Base-by-base conservation (phyloP, 805 yeast genomes). In the Candida lessepsii region DNA sequence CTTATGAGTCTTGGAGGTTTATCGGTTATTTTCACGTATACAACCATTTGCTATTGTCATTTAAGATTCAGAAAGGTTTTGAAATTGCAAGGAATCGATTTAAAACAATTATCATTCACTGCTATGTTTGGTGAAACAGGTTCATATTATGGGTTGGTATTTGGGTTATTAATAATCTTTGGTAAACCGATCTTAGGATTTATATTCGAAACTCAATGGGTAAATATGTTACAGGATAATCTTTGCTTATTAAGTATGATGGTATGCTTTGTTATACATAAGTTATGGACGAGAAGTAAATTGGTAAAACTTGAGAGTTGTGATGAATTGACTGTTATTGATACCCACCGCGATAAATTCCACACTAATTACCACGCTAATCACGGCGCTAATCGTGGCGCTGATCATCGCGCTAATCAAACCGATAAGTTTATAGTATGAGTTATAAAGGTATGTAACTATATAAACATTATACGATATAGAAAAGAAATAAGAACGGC, bases 81-180 rank as follows among this genome's bases (percentile, higher is more conserved):
- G 50, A 74, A 71, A 49, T 56, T 65, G 15, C 76, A 88, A 57
- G 79, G 80, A 34, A 79, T 84, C 37, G 65, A 80, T 17, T 67
- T 93, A 52, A 80, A 80, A 49, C 71, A 75, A 8, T 68, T 87
- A 42, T 93, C 95, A 7, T 87, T 73, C 70, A 83, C 80, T 58
- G 89, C 93, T 5, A 54, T 54, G n/a, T 69, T 71, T 40, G 83
- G 81, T 79, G 90, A 93, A 2, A 74, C 56, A 46, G 62, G 69
- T 44, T 86, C 90, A 1, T 79, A 77, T 60, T 81, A 83, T 51
- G 76, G 87, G 2, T 61, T 76, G 4, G 59, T 70, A 14, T 35
- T 54, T 24, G 58, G 54, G 44, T 10, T 45, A 3, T 42, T 54
- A 37, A 50, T 32, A 13, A 13, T 39, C 3, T 3, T 39, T 3